phyloP scores from a whole-genome alignment of 2,329 filamentous ascomycete genomes.

The Fusarium pseudocircinatum region DNA sequence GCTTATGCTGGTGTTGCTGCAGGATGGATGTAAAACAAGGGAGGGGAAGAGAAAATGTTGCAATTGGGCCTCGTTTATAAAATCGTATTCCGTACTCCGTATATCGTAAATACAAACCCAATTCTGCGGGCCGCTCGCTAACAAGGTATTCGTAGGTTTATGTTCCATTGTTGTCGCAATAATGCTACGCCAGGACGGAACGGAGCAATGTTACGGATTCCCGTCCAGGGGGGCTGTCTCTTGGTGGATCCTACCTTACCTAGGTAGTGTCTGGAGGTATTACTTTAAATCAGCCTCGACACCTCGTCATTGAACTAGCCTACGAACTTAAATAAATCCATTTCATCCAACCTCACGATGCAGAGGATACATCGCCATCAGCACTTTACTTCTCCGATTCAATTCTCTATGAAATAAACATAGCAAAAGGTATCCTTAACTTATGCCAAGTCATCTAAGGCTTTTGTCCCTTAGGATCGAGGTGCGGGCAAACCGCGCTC shows the following conservation, averaged over 20 bases:
- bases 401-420: neutral
- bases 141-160: neutral
- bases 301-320: neutral
- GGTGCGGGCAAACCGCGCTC: neutral
- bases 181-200: conserved; percentile 3
- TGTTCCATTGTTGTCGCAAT: neutral
- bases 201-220: neutral
- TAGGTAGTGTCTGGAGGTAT: neutral
- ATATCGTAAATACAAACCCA: conserved; percentile 11
- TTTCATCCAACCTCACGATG: neutral
- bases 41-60: neutral
- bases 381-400: neutral
- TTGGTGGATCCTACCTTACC: no score
- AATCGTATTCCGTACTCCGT: conserved; percentile 20
- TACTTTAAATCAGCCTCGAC: conserved; percentile 7
- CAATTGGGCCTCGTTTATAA: conserved; percentile 1
- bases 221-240: neutral
- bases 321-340: neutral
- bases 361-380: neutral
- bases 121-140: conserved; percentile 1
- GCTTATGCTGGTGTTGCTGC: neutral
- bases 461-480: neutral
- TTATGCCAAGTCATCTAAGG: neutral
- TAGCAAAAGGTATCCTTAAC: neutral
- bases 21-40: neutral